phyloP scores from a whole-genome alignment of 23 red algal species.

The Chondrus crispus region DNA sequence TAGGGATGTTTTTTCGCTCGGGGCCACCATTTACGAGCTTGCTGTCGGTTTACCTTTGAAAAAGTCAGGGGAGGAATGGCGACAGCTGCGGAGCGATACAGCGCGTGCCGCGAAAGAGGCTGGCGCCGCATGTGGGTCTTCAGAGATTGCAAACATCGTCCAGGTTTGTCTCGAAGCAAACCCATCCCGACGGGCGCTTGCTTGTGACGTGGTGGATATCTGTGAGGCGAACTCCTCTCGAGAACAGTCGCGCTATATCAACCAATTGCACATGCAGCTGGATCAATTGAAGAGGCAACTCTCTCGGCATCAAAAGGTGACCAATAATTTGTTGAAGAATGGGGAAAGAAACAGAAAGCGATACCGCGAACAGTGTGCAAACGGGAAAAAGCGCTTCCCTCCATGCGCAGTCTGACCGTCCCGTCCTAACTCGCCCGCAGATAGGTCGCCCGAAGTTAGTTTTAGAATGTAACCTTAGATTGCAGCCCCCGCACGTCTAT shows the following conservation, averaged over 20 bases:
- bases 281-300: not conserved
- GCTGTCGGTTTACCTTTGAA: constrained; percentile 35
- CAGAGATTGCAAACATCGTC: constrained; percentile 30
- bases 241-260: too few relatives aligned
- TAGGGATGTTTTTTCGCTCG: constrained; percentile 76
- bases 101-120: constrained; percentile 14
- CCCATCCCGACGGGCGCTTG: constrained; percentile 33
- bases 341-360: not conserved
- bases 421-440: too few relatives aligned
- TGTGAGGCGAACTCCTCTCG: not conserved
- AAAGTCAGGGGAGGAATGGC: constrained; percentile 29
- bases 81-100: not conserved
- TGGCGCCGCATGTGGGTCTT: constrained; percentile 19
- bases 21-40: constrained; percentile 70
- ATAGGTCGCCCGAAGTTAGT: not conserved
- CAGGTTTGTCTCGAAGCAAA: constrained; percentile 55
- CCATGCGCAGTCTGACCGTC: too few relatives aligned
- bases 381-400: too few relatives aligned
- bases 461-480: not conserved
- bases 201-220: constrained; percentile 20
- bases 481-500: too few relatives aligned
- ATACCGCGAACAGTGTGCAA: not conserved
- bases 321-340: not conserved
- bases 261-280: not conserved
- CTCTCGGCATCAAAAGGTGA: not conserved